A percentile compares a stretch with the other conserved stretches of the same genome.
phyloP scores from a whole-genome alignment of 345 rosid genomes.

The Salix koriyanagi region DNA sequence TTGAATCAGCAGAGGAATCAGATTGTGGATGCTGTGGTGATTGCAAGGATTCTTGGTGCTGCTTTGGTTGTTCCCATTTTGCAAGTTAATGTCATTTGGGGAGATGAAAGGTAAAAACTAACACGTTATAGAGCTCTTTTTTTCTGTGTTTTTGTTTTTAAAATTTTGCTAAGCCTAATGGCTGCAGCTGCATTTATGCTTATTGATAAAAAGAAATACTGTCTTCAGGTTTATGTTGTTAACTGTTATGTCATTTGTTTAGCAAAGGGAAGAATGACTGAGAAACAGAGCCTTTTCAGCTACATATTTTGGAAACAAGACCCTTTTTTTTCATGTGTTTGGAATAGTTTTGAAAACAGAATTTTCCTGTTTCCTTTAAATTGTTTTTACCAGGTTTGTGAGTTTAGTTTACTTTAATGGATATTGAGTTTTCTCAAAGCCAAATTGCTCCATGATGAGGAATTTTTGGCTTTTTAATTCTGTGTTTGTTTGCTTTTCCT shows the following conservation, averaged over 20 bases:
- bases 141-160: background rate
- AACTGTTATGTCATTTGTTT: background rate
- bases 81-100: constrained; percentile 97
- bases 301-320: background rate
- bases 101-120: constrained; percentile 84
- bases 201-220: background rate
- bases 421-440: no score
- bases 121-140: no score
- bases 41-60: constrained; percentile 94
- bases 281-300: background rate
- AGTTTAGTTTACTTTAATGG: no score
- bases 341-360: background rate
- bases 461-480: background rate
- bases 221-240: background rate
- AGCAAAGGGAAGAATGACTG: background rate
- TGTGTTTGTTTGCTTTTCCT: background rate
- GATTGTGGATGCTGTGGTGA: constrained; percentile 95
- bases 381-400: background rate
- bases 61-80: constrained; percentile 86
- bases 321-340: background rate
- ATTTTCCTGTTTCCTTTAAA: background rate
- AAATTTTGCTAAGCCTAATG: background rate
- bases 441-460: background rate
- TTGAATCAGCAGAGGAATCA: constrained; percentile 98
- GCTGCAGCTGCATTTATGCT: constrained; percentile 8